phyloP scores from a whole-genome alignment of 2,329 filamentous ascomycete genomes.

The Cadophora sp. region DNA sequence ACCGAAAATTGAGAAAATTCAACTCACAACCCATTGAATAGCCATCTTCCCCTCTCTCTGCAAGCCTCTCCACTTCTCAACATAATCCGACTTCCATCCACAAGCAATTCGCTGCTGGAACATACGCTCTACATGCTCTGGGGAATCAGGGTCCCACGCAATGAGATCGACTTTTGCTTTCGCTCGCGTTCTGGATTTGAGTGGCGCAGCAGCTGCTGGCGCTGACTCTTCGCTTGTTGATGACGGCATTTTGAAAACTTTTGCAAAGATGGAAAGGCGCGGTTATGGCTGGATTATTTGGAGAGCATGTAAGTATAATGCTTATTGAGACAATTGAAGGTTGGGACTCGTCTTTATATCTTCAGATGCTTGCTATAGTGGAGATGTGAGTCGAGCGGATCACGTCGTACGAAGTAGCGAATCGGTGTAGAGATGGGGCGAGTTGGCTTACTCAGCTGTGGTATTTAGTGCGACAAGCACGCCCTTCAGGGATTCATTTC shows the following conservation, averaged over 20 bases:
- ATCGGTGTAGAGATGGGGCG: too few species aligned
- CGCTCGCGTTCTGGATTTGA: neutral
- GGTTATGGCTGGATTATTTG: too few species aligned
- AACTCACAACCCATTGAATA: conserved; percentile 17
- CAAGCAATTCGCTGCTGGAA: conserved; percentile 18
- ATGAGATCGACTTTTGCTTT: conserved; percentile 10
- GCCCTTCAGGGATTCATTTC: too few species aligned
- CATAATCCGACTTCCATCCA: conserved; percentile 18
- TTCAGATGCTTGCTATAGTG: too few species aligned
- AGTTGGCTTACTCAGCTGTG: too few species aligned
- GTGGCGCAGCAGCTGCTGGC: neutral
- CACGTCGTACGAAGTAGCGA: too few species aligned
- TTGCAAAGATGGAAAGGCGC: neutral
- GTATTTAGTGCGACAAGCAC: too few species aligned
- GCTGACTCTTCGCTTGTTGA: neutral
- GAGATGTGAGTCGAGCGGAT: too few species aligned
- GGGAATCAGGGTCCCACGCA: conserved; percentile 17
- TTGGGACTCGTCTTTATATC: too few species aligned
- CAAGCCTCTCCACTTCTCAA: conserved; percentile 6
- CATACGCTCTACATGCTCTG: conserved; percentile 16
- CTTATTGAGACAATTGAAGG: too few species aligned
- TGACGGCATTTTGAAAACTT: neutral
- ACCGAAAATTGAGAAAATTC: neutral
- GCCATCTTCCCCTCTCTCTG: conserved; percentile 8
- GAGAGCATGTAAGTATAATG: too few species aligned